phyloP scores from a whole-genome alignment of 2,329 filamentous ascomycete species.

The Penicillium brevicompactum region DNA sequence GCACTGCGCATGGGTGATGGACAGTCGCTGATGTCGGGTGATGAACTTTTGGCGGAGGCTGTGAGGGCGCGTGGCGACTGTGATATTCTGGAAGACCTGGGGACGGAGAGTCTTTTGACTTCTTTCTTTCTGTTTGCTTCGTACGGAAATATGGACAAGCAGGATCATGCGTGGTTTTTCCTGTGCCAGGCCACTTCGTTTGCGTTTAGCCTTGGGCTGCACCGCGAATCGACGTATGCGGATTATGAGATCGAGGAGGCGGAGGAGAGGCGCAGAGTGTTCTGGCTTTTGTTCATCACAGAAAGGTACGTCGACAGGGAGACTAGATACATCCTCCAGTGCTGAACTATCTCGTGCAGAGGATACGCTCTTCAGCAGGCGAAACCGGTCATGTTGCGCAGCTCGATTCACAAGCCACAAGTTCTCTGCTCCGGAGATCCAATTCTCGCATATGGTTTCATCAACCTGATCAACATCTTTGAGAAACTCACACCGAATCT shows the following conservation, averaged over 20 bases:
- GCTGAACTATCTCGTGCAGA: slow-evolving; percentile 39
- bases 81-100: slow-evolving; percentile 45
- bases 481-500: slow-evolving; percentile 41
- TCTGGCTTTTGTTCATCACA: slow-evolving; percentile 72
- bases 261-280: slow-evolving; percentile 66
- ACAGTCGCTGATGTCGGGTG: slow-evolving; percentile 63
- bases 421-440: slow-evolving; percentile 60
- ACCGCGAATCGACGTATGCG: slow-evolving; percentile 55
- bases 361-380: slow-evolving; percentile 72
- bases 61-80: slow-evolving; percentile 47
- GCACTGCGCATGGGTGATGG: slow-evolving; percentile 52
- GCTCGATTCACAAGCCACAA: slow-evolving; percentile 65
- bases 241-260: slow-evolving; percentile 54
- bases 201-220: slow-evolving; percentile 45
- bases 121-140: slow-evolving; percentile 78
- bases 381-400: slow-evolving; percentile 69
- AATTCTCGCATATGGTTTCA: slow-evolving; percentile 43
- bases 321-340: not conserved
- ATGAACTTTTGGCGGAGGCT: slow-evolving; percentile 67
- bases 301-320: slow-evolving; percentile 58
- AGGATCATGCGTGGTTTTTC: slow-evolving; percentile 78
- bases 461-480: slow-evolving; percentile 43
- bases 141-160: slow-evolving; percentile 70
- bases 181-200: slow-evolving; percentile 76
- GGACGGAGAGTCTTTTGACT: slow-evolving; percentile 56